Conservation (phyloP, 2,329 filamentous ascomycete genomes). For the Claviceps monticola region DNA sequence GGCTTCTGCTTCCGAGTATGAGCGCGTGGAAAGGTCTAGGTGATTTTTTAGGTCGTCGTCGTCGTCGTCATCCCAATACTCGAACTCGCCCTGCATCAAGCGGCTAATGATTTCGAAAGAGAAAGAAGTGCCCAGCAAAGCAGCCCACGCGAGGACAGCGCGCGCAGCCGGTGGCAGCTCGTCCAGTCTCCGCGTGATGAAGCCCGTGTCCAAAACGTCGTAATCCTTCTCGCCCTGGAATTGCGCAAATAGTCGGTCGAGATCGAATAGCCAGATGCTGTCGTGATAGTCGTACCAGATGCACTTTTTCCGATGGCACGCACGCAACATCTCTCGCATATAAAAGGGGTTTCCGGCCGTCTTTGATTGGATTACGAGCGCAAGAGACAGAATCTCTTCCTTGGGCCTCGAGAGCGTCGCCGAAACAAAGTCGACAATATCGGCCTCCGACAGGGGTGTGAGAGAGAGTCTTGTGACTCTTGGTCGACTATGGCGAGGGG, state of each 20-base stretch:
- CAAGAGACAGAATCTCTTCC: slow-evolving; percentile 62
- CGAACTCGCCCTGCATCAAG: slow-evolving; percentile 62
- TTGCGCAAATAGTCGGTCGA: slow-evolving; percentile 75
- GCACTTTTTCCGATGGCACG: slow-evolving; percentile 73
- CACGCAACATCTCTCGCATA: slow-evolving; percentile 78
- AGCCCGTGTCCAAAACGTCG: slow-evolving; percentile 67
- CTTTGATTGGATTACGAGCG: slow-evolving; percentile 78
- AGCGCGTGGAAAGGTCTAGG: slow-evolving; percentile 10
- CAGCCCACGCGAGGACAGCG: slow-evolving; percentile 73
- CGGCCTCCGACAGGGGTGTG: slow-evolving; percentile 58
- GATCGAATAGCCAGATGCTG: slow-evolving; percentile 69
- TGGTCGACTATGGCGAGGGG: slow-evolving; percentile 32
- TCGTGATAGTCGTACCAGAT: slow-evolving; percentile 84
- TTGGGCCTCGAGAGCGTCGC: slow-evolving; percentile 62
- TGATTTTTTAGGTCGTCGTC: slow-evolving; percentile 26
- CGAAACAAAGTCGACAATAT: slow-evolving; percentile 72
- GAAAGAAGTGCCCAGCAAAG: slow-evolving; percentile 68
- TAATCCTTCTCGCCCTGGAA: slow-evolving; percentile 70
- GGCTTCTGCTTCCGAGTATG: slow-evolving; percentile 51
- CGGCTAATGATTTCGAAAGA: slow-evolving; percentile 70
- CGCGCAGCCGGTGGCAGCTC: slow-evolving; percentile 64
- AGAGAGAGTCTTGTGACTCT: slow-evolving; percentile 59
- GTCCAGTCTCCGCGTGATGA: slow-evolving; percentile 62
- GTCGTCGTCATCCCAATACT: slow-evolving; percentile 33
- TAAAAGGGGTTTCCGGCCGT: slow-evolving; percentile 83